Evolutionary conservation across 2,329 filamentous ascomycete species (phyloP).

Genomic region (Plenodomus tracheiphilus): DNA sequence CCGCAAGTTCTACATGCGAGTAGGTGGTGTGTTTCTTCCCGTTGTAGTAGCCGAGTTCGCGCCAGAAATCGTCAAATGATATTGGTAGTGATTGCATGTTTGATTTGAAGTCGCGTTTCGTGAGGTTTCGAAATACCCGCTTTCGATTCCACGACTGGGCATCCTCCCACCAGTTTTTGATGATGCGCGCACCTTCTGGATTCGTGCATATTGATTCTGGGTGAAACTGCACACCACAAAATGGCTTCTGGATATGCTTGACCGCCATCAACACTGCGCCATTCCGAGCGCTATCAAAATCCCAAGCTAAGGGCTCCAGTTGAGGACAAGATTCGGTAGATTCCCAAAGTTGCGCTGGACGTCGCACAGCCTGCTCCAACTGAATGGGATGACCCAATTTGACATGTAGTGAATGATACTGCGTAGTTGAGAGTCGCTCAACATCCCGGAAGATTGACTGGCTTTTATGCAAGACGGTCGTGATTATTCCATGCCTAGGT

Average conservation of each 20-base stretch:
- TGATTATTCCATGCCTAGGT: conserved; percentile 82
- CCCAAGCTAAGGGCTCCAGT: conserved; percentile 54
- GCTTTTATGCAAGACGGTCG: conserved; percentile 63
- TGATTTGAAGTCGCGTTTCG: conserved; percentile 10
- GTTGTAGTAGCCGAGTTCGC: conserved; percentile 18
- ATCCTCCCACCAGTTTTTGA: conserved; percentile 75
- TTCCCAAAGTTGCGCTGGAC: conserved; percentile 47
- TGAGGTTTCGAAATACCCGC: conserved; percentile 14
- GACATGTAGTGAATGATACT: conserved; percentile 71
- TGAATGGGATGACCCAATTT: conserved; percentile 43
- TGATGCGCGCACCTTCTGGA: conserved; percentile 62
- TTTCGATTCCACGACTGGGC: conserved; percentile 58
- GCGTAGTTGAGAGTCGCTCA: conserved; percentile 66
- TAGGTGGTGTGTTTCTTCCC: conserved; percentile 8
- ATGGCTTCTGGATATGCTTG: conserved; percentile 68
- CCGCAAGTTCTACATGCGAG: conserved; percentile 6
- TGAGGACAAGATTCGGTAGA: conserved; percentile 40
- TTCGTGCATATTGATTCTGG: conserved; percentile 88
- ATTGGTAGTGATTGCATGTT: conserved; percentile 17
- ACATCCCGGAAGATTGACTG: conserved; percentile 69
- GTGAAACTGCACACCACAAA: conserved; percentile 89
- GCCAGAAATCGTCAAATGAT: conserved; percentile 21
- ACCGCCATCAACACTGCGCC: conserved; percentile 75
- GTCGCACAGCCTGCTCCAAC: conserved; percentile 33
- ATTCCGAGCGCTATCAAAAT: conserved; percentile 51